A percentile compares a stretch with the other conserved stretches of the same genome.
These are phyloP conservation scores for Paraconiothyrium brasiliense DNA, from an alignment of 2,329 filamentous ascomycete species.

Conservation along the genomic window DNA sequence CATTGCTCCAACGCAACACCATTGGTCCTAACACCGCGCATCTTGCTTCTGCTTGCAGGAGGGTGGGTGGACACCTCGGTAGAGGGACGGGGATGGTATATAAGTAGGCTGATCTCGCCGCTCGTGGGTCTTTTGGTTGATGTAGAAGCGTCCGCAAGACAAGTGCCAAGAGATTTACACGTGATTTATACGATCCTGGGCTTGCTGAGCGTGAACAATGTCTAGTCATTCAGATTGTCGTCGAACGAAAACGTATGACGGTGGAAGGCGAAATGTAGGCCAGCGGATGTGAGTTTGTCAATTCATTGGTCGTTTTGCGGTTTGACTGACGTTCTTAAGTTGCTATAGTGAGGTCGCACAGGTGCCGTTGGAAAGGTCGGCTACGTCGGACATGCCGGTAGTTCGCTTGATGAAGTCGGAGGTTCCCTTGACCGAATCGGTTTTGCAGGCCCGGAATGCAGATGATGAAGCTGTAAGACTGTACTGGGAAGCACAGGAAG, in stretches of 20 bases:
- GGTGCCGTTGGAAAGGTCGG: background rate
- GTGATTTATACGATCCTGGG: background rate
- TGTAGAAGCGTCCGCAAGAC: background rate
- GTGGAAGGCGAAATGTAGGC: no score
- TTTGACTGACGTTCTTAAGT: background rate
- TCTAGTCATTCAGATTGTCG: background rate
- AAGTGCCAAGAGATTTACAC: background rate
- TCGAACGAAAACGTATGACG: background rate
- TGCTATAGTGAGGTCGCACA: no score
- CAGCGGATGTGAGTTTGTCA: background rate
- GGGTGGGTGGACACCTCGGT: background rate
- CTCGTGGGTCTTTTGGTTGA: background rate
- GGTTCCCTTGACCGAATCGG: constrained; percentile 1
- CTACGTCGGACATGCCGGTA: no score
- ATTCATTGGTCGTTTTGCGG: background rate
- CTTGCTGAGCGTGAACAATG: background rate
- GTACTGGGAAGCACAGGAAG: constrained; percentile 15
- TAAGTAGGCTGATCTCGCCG: background rate
- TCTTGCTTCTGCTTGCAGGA: constrained; percentile 3
- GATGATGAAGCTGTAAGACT: background rate
- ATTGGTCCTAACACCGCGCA: constrained; percentile 9
- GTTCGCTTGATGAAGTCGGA: background rate
- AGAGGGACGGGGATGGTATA: background rate
- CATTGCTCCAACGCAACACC: background rate
- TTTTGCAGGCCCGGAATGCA: constrained; percentile 10